A percentile compares a stretch with the other conserved stretches of the same genome.
These are phyloP conservation scores for Entomortierella parvispora DNA, from an alignment of 192 early-diverging fungal species.

Conservation along the genomic window DNA sequence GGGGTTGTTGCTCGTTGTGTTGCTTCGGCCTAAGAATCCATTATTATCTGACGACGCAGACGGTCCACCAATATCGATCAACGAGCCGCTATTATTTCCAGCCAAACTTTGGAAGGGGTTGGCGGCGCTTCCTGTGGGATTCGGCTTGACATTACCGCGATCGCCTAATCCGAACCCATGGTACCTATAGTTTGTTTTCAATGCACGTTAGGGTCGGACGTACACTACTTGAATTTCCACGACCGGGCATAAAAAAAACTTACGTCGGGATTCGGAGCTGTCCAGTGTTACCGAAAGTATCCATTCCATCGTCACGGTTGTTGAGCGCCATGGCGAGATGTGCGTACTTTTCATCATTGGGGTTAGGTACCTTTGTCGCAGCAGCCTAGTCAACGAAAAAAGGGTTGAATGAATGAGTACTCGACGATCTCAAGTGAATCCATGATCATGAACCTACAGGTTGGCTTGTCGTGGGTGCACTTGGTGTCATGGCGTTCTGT, in stretches of 20 bases:
- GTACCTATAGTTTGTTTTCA: constrained; percentile 16
- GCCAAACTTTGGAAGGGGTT: constrained; percentile 41
- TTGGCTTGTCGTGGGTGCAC: constrained; percentile 14
- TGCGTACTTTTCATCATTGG: constrained; percentile 28
- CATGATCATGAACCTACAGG: no score
- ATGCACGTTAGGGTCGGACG: no score
- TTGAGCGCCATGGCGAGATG: constrained; percentile 23
- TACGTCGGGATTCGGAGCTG: constrained; percentile 62
- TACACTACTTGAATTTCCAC: no score
- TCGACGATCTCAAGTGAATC: background rate
- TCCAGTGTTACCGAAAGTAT: constrained; percentile 66
- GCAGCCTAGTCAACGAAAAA: background rate
- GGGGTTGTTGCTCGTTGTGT: constrained; percentile 28
- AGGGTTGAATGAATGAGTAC: background rate
- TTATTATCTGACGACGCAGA: background rate
- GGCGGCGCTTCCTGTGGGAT: constrained; percentile 15
- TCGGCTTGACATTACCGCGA: constrained; percentile 5
- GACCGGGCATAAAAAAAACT: no score
- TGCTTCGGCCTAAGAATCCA: constrained; percentile 17
- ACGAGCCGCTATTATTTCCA: constrained; percentile 19
- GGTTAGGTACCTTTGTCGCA: constrained; percentile 5
- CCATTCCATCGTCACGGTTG: constrained; percentile 56
- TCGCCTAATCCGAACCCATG: constrained; percentile 29
- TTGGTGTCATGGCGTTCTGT: constrained; percentile 31
- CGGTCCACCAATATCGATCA: constrained; percentile 37